Percentiles rank a stretch among this genome's conserved stretches.
These are phyloP conservation scores for Raphanus hybrid DNA, from an alignment of 441 rosid species.

Conservation along the genomic window DNA sequence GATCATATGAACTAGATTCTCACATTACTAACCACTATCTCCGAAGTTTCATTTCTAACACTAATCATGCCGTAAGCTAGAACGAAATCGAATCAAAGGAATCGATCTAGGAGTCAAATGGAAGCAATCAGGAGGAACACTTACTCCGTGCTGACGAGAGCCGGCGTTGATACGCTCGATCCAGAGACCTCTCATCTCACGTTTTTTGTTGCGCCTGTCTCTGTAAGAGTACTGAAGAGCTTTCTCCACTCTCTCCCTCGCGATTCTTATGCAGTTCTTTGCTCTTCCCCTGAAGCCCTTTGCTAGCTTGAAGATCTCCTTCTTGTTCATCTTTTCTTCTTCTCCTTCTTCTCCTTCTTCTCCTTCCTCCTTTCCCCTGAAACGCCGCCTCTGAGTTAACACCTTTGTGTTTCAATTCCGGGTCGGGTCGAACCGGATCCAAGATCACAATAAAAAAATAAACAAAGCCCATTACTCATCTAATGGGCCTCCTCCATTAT, in stretches of 20 bases:
- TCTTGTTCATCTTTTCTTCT: constrained; percentile 74
- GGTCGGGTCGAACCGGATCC: constrained; percentile 11
- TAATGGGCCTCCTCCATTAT: constrained; percentile 11
- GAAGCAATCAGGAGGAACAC: background rate
- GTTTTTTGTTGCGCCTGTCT: constrained; percentile 94
- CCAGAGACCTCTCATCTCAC: constrained; percentile 97
- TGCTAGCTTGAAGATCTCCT: constrained; percentile 81
- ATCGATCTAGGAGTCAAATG: background rate
- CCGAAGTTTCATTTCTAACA: background rate
- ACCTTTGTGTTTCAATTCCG: background rate
- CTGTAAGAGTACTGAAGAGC: constrained; percentile 93
- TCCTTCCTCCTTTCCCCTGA: constrained; percentile 4
- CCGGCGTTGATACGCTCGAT: constrained; percentile 95
- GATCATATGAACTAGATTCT: background rate
- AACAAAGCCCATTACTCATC: background rate
- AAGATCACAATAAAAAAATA: background rate
- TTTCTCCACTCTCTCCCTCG: constrained; percentile 96
- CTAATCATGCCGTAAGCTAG: background rate
- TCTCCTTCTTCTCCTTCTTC: background rate
- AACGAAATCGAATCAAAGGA: background rate
- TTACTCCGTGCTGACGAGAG: constrained; percentile 82
- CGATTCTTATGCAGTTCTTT: constrained; percentile 88
- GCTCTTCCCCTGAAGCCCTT: constrained; percentile 96
- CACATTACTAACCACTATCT: constrained; percentile 9
- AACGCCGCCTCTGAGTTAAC: constrained; percentile 29